Evolutionary conservation across 2,329 filamentous ascomycete genomes (phyloP), one percentile per base, ranked within the genome.

Genomic region (Botrytis deweyae): DNA sequence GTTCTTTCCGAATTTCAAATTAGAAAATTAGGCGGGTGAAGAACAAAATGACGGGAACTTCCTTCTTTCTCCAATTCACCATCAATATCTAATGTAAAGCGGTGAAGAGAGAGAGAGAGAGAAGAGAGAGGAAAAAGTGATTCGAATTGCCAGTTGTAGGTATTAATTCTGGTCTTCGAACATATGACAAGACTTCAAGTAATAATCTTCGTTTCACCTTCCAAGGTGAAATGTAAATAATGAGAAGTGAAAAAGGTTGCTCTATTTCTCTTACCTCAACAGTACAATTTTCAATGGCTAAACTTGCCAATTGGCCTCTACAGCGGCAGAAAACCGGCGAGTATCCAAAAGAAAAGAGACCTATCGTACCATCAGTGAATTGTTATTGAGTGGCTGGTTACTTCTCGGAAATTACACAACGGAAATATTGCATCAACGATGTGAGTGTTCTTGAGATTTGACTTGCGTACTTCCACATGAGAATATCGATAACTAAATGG

Each of bases 161-260:
- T 40, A 42, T 16, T 25, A 42, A 22, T 42, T 25, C 12, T 16
- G 49, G 4, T 33, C 33, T 22, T 12, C 25, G 52, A 69, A 40
- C 12, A 59, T 67, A 67, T 40, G 14, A 69, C 49, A 18, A 69
- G 66, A 18, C 66, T 69, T 55, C 49, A 42, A 59, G 66, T 40
- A 42, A 69, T 69, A 59, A 29, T 6, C 38, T 29, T 67, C 64
- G 44, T 38, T 20, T 22, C 44, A 36, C 38, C 14, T 52, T 38
- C 33, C 22, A 25, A 67, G 46, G 33, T 52, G 22, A 52, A 38
- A 20, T 67, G 22, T 38, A n/a, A 66, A 36, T 10, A 29, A n/a
- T 1, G 33, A 8, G n/a, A 58, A 40, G 33, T 22, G 25, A 49
- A 42, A 58, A 58, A 40, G 40, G 22, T n/a, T 49, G 7, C 33